Percentiles rank a stretch among this genome's conserved stretches.
phyloP scores from a whole-genome alignment of 768 basidiomycete genomes.

The Symmetrospora coprosmae region DNA sequence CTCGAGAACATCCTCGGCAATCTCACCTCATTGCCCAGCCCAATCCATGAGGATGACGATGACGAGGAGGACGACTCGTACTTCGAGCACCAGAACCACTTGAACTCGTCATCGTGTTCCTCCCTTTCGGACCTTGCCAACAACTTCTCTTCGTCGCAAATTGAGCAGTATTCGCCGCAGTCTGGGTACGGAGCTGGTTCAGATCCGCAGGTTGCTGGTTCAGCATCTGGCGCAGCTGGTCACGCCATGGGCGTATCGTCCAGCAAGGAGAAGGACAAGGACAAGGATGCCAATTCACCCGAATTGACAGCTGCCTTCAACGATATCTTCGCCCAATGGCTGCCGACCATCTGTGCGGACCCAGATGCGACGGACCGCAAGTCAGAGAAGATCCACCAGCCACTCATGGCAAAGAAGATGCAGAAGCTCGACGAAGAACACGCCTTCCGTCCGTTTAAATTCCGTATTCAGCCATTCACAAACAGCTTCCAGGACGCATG shows the following conservation, averaged over 20 bases:
- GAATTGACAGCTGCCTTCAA: background rate
- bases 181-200: no score
- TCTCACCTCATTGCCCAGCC: conserved; percentile 1
- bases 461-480: conserved; percentile 95
- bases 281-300: background rate
- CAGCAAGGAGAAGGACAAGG: background rate
- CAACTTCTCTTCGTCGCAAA: no score
- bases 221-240: no score
- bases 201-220: no score
- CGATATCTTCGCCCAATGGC: conserved; percentile 17
- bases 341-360: conserved; percentile 11
- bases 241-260: no score
- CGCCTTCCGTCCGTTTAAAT: conserved; percentile 97
- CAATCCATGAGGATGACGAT: conserved; percentile 20
- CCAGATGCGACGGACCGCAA: conserved; percentile 81
- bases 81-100: no score
- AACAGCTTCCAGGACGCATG: conserved; percentile 88
- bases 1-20: conserved; percentile 4
- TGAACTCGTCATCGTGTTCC: no score
- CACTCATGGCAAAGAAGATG: conserved; percentile 96
- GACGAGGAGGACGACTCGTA: background rate
- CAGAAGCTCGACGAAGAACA: conserved; percentile 86
- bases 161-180: no score
- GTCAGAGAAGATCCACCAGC: conserved; percentile 93
- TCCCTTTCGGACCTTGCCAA: no score